Conservation (phyloP, 2,329 filamentous ascomycete species). For the Sphaerostilbella broomeana region DNA sequence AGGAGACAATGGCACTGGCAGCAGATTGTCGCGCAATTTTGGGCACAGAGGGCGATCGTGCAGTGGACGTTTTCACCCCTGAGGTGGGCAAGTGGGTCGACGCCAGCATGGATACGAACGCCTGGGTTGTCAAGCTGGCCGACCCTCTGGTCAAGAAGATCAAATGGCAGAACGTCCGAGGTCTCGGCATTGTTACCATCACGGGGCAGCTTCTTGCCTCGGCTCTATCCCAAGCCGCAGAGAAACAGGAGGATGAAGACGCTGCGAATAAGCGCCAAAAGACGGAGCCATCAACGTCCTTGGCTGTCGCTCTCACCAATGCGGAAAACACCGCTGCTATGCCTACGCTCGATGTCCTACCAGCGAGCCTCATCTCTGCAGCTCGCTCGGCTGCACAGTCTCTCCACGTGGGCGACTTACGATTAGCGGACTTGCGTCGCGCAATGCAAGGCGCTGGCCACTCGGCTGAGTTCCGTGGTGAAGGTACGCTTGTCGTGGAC, state of each 20-base stretch:
- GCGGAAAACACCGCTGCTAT: conserved; percentile 25
- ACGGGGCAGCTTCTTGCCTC: conserved; percentile 58
- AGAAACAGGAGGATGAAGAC: conserved; percentile 41
- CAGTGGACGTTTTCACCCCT: conserved; percentile 75
- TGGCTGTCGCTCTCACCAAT: conserved; percentile 20
- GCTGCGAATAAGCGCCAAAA: conserved; percentile 43
- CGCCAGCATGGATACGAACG: conserved; percentile 94
- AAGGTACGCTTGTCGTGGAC: conserved; percentile 86
- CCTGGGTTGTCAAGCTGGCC: conserved; percentile 89
- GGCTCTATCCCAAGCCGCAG: conserved; percentile 32
- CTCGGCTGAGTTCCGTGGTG: conserved; percentile 84
- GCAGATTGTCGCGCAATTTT: conserved; percentile 69
- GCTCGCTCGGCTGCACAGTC: conserved; percentile 75
- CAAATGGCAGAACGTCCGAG: conserved; percentile 90
- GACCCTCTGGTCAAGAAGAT: conserved; percentile 78
- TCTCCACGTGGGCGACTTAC: conserved; percentile 87
- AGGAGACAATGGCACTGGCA: conserved; percentile 74
- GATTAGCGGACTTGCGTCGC: conserved; percentile 79
- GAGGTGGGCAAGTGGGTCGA: conserved; percentile 66
- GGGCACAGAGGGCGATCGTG: conserved; percentile 40
- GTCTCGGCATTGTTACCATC: conserved; percentile 85
- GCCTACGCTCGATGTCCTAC: conserved; percentile 49
- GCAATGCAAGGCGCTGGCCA: conserved; percentile 78
- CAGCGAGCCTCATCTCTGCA: conserved; percentile 58
- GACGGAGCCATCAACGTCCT: conserved; percentile 30